phyloP scores from a whole-genome alignment of 495 filamentous ascomycete species.

The Cairneyella variabilis region DNA sequence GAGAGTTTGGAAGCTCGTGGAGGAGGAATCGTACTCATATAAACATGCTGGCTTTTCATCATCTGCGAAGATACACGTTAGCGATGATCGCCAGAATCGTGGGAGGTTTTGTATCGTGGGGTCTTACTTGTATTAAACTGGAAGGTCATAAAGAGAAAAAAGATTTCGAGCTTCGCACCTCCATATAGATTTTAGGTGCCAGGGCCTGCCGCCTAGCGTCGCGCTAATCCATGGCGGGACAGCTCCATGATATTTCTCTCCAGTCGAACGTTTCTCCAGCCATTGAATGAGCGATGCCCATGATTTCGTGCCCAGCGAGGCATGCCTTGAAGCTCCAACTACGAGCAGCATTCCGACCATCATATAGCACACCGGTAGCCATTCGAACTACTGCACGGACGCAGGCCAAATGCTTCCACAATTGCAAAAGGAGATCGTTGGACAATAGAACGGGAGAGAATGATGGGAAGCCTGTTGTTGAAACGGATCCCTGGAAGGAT shows the following conservation, averaged over 20 bases:
- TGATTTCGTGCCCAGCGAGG: conserved; percentile 3
- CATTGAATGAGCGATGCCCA: conserved; percentile 18
- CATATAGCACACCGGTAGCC: not conserved
- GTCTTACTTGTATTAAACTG: conserved; percentile 89
- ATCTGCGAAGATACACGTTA: conserved; percentile 59
- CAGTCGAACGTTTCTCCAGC: not conserved
- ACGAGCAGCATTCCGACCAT: not conserved
- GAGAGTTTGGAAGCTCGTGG: conserved; percentile 70
- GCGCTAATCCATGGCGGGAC: conserved; percentile 18
- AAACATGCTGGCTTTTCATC: conserved; percentile 99
- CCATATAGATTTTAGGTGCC: conserved; percentile 1
- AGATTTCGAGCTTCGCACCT: conserved; percentile 14
- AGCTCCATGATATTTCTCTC: conserved; percentile 13
- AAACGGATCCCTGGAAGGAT: conserved; percentile 25
- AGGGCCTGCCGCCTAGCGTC: not conserved
- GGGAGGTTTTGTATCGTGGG: too few relatives aligned
- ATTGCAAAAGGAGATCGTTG: not conserved
- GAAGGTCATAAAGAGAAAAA: conserved; percentile 83
- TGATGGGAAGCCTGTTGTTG: not conserved
- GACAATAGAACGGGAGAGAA: not conserved
- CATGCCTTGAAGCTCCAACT: not conserved
- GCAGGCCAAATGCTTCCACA: conserved; percentile 7
- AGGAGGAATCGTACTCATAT: conserved; percentile 74
- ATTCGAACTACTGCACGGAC: not conserved
- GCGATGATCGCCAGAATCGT: too few relatives aligned